Percentiles rank a stretch among this genome's conserved stretches.
Conservation (phyloP, 163 green algal genomes). For the Chlorella variabilis region DNA sequence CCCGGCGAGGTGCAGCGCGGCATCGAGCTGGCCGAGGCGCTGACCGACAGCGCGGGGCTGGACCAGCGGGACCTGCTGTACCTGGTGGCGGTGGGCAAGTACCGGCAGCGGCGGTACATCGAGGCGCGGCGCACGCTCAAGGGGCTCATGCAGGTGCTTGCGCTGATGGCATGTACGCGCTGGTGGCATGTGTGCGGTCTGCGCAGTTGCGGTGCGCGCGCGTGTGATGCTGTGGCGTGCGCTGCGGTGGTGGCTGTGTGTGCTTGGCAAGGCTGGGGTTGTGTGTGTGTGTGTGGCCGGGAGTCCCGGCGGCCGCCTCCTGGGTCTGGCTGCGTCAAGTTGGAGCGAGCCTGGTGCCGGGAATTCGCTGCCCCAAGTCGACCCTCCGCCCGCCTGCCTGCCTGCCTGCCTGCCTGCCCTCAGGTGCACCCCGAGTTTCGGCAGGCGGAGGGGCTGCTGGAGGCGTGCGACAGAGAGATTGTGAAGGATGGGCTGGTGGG, state of each 20-base stretch:
- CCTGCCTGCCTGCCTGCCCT: no score
- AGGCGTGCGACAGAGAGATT: conserved; percentile 38
- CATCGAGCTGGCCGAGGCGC: conserved; percentile 29
- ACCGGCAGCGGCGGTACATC: conserved; percentile 28
- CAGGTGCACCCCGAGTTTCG: conserved; percentile 38
- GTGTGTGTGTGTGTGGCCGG: no score
- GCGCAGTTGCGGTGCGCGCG: no score
- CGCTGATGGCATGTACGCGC: neutral
- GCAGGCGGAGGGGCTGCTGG: conserved; percentile 36
- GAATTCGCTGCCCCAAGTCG: no score
- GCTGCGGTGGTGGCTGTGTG: no score
- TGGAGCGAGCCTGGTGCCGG: no score
- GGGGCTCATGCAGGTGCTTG: conserved; percentile 28
- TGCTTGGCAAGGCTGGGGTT: no score
- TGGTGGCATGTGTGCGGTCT: neutral
- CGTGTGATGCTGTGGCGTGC: no score
- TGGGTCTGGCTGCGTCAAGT: no score
- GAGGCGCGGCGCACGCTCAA: conserved; percentile 29
- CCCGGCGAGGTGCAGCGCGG: conserved; percentile 13
- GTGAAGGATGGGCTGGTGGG: conserved; percentile 44
- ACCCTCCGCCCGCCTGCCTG: no score
- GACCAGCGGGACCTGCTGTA: conserved; percentile 36
- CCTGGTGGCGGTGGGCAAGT: conserved; percentile 16
- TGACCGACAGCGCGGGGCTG: conserved; percentile 3
- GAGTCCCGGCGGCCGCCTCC: no score